Percentiles rank a stretch among this genome's conserved stretches.
Evolutionary conservation across 108 stramenopile genomes (phyloP).

Genomic region (Cafeteria roenbergensis): DNA sequence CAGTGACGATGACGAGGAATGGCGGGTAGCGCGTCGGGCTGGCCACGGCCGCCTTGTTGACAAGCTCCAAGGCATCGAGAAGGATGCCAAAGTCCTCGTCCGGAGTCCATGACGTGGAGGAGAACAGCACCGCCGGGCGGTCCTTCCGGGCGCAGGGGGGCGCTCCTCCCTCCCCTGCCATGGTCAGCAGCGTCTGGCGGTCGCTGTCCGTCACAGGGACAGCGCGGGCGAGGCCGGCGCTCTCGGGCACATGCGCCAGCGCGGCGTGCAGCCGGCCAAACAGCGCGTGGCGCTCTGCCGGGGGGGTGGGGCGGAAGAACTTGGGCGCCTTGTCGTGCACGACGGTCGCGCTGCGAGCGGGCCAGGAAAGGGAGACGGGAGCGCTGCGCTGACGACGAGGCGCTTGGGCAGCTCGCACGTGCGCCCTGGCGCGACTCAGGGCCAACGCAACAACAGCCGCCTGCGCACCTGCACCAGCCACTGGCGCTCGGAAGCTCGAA

Average conservation of each 20-base stretch:
- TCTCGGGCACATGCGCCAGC: no score
- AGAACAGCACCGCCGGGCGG: conserved; percentile 72
- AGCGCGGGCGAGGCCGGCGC: no score
- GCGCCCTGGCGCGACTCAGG: no score
- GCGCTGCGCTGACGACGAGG: no score
- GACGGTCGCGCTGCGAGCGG: conserved; percentile 24
- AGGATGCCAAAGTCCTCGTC: conserved; percentile 94
- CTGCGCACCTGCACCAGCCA: no score
- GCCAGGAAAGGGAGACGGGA: no score
- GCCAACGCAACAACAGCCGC: no score
- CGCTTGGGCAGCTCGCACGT: no score
- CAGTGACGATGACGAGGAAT: conserved; percentile 74
- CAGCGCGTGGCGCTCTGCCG: conserved; percentile 59
- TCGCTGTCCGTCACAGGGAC: no score
- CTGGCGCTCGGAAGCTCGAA: no score
- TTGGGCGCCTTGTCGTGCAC: conserved; percentile 75
- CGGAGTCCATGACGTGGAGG: conserved; percentile 88
- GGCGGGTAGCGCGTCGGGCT: background rate
- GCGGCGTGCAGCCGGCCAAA: conserved; percentile 36
- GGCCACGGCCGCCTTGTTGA: conserved; percentile 40
- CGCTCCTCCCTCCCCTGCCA: no score
- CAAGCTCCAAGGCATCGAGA: conserved; percentile 55
- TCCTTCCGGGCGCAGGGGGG: conserved; percentile 10
- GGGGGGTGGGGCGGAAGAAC: conserved; percentile 54
- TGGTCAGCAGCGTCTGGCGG: no score